Evolutionary conservation across 164 flowering plant species (phyloP), one percentile per base, ranked within the genome.

Genomic region (Kingdonia uniflora): DNA sequence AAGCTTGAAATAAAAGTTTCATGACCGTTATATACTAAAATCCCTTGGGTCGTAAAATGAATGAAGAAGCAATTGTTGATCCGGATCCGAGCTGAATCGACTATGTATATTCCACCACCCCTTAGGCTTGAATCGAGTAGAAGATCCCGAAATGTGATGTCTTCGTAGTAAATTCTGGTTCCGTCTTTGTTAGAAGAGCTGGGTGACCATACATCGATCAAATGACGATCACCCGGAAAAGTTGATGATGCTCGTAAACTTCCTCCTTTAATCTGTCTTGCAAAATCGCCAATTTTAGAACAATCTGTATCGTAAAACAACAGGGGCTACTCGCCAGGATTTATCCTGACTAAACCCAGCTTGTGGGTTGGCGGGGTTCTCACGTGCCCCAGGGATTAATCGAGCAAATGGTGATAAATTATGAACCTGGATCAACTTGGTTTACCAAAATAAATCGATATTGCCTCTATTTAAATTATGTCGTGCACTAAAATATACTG

Each of bases 61-160:
- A 55, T 50, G 56, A 65, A 37, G 60, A 59, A 59, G 45, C 63
- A 59, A 51, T 55, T 49, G 14, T 59, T 42, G 25, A 78, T 62
- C 1, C 83, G 80, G 29, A 58, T 72, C 16, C 84, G 33, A 21
- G 68, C 80, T 0, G 80, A 71, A 49, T 74, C 76, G 1, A 61
- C 8, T 0, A 71, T 29, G 38, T 53, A 58, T 29, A 79, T 24
- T 1, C 84, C 84, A 21, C 84, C 84, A 1, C 80, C 84, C 20
- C 70, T 58, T 25, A 11, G 64, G 25, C 56, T 50, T 20, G 80
- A 74, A 58, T 79, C 80, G 43, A 79, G 66, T 45, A 76, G 71
- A 37, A 79, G 22, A 70, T 79, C 80, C 2, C 67, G 57, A 52
- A 74, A 68, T 40, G 84, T 74, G 41, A 79, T 68, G 65, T 62